Evolutionary conservation across 139 green algal genomes (phyloP).

Genomic region (Tetradesmus obliquus): DNA sequence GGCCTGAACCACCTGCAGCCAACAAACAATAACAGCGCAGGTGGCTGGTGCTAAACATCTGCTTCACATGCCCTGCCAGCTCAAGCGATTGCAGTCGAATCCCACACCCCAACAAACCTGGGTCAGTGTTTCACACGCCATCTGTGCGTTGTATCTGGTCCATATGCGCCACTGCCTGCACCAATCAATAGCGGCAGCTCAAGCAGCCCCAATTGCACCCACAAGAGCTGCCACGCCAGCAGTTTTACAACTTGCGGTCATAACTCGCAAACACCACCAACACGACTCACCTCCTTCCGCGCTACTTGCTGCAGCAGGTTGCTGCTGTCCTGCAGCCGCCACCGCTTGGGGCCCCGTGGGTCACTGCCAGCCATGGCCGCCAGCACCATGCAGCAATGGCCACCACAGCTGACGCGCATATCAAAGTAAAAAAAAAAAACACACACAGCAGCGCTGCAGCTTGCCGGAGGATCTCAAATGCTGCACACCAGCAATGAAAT

Average conservation of each 20-base stretch:
- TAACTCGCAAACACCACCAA: background rate
- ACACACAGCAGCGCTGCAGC: no score
- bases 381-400: conserved; percentile 62
- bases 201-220: no score
- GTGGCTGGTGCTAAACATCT: background rate
- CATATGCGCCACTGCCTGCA: no score
- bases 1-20: conserved; percentile 57
- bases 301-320: conserved; percentile 71
- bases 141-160: no score
- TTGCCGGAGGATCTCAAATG: no score
- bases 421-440: no score
- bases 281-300: conserved; percentile 43
- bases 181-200: no score
- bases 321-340: conserved; percentile 54
- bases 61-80: conserved; percentile 90
- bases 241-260: no score
- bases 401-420: conserved; percentile 51
- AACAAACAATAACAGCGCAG: background rate
- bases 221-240: no score
- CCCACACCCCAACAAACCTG: no score
- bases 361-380: conserved; percentile 54
- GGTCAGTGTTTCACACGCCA: no score
- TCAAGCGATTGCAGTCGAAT: background rate
- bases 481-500: no score
- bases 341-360: conserved; percentile 62